Evolutionary conservation across 2,329 filamentous ascomycete genomes (phyloP).

Genomic region (Diaporthe nobilis): DNA sequence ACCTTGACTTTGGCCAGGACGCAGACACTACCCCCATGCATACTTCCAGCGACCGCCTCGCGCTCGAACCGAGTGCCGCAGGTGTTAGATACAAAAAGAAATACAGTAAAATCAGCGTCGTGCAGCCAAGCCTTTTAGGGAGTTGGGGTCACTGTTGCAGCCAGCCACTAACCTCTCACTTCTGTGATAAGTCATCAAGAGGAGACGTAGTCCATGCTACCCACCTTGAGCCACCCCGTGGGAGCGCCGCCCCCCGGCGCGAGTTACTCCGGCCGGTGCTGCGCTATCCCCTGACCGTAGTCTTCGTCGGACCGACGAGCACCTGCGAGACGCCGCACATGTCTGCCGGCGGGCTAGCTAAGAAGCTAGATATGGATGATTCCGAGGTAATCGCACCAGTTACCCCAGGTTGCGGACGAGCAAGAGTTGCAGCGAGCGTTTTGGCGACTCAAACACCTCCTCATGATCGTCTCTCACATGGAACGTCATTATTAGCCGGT

Average conservation of each 20-base stretch:
- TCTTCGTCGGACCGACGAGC: constrained; percentile 29
- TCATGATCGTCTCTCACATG: constrained; percentile 15
- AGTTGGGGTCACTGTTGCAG: neutral
- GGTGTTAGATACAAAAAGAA: constrained; percentile 18
- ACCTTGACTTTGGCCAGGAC: neutral
- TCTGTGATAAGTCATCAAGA: constrained; percentile 29
- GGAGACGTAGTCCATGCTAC: neutral
- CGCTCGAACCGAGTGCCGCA: neutral
- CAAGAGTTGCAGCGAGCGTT: constrained; percentile 31
- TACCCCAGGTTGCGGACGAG: constrained; percentile 26
- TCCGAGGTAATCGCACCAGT: constrained; percentile 1
- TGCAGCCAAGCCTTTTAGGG: constrained; percentile 5
- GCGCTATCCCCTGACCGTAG: constrained; percentile 18
- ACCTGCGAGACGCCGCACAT: neutral
- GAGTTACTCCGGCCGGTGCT: constrained; percentile 16
- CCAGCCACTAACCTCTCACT: neutral
- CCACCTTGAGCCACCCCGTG: no score
- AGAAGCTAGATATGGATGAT: neutral
- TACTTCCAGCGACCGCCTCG: neutral
- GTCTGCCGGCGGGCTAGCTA: constrained; percentile 21
- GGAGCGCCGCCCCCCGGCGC: neutral
- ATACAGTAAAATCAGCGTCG: constrained; percentile 10
- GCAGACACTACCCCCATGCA: neutral
- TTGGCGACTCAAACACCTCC: constrained; percentile 23
- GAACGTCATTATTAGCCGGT: constrained; percentile 29